Base-by-base conservation (phyloP, 106 monocot genomes). In the Gastrodia elata region DNA sequence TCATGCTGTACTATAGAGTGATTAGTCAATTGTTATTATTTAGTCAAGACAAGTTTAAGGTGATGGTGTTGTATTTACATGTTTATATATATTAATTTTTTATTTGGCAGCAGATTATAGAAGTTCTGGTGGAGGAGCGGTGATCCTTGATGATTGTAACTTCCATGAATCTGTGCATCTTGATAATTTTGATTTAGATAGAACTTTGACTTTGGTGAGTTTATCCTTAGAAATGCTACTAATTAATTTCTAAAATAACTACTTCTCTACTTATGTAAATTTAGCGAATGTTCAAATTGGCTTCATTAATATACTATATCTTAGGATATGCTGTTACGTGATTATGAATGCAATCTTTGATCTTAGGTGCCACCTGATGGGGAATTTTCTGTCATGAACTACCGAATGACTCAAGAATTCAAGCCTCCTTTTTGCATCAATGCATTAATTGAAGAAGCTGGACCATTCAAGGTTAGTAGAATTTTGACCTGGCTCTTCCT, bases 371-470 rank as follows among this genome's bases (percentile, higher is more conserved):
- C 93, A 57, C 84, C 97, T 52, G 97, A 97, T 83, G 97, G 97
- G 75, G 97, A 97, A 79, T 97, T 97, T 79, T 76, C 97, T 80
- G 92, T 91, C 15, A 97, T 97, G 97, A 97, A 97, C 33, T 97
- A 97, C 73, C 82, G 97, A 25, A 97, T 93, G 86, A 97, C 97
- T 38, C 97, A 90, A 59, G 97, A 97, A 57, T 97, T 93, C 44
- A 97, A 97, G 75, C 97, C 97, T 77, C 97, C 97, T 79, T 97
- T 97, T 46, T 88, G 83, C 67, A 73, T 97, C 64, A 97, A 78
- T 88, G 88, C 97, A 39, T 82, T 97, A 64, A 84, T 97, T 81
- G 93, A 97, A 91, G 97, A 97, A 85, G 88, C 92, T 36, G 93
- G 92, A 75, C 34, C 82, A 56, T 74, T 78, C 18, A 97, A 80